A percentile compares a stretch with the other conserved stretches of the same genome.
These are phyloP conservation scores for Lactarius trivialis DNA, from an alignment of 768 basidiomycete genomes.

Conservation along the genomic window DNA sequence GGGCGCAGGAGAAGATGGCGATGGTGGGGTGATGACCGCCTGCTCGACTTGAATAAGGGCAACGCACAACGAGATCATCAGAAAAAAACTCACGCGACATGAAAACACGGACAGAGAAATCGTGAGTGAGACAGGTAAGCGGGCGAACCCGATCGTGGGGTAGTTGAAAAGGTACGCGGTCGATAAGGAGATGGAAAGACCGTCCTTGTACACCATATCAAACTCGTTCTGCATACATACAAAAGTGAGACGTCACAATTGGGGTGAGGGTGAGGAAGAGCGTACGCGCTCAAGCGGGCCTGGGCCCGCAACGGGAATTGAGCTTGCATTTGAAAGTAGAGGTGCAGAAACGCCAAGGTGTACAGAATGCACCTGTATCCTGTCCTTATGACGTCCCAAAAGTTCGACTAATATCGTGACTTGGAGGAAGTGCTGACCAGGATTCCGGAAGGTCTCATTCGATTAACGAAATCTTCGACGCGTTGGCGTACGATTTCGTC, in stretches of 20 bases:
- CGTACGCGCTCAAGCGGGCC: conserved; percentile 22
- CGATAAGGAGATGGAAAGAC: conserved; percentile 73
- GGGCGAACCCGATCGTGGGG: conserved; percentile 74
- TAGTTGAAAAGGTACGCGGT: conserved; percentile 83
- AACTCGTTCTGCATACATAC: conserved; percentile 58
- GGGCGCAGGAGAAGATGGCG: conserved; percentile 46
- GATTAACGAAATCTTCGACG: conserved; percentile 78
- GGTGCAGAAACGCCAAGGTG: conserved; percentile 81
- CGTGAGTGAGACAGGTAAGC: conserved; percentile 74
- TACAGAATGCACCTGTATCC: conserved; percentile 79
- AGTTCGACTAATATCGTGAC: conserved; percentile 5
- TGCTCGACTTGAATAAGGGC: conserved; percentile 28
- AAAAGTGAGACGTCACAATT: conserved; percentile 17
- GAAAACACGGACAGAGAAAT: conserved; percentile 72
- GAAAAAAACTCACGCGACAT: conserved; percentile 44
- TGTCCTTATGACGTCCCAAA: conserved; percentile 47
- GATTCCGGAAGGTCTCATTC: conserved; percentile 60
- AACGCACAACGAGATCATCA: background rate
- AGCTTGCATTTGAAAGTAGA: conserved; percentile 60
- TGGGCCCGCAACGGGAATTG: conserved; percentile 33
- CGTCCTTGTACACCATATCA: conserved; percentile 79
- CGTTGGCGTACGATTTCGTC: conserved; percentile 76
- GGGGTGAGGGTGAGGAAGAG: background rate
- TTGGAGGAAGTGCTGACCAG: conserved; percentile 41
- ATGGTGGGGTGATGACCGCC: conserved; percentile 61